phyloP scores from a whole-genome alignment of 169 alveolate genomes.

The Cyclospora cayetanensis region DNA sequence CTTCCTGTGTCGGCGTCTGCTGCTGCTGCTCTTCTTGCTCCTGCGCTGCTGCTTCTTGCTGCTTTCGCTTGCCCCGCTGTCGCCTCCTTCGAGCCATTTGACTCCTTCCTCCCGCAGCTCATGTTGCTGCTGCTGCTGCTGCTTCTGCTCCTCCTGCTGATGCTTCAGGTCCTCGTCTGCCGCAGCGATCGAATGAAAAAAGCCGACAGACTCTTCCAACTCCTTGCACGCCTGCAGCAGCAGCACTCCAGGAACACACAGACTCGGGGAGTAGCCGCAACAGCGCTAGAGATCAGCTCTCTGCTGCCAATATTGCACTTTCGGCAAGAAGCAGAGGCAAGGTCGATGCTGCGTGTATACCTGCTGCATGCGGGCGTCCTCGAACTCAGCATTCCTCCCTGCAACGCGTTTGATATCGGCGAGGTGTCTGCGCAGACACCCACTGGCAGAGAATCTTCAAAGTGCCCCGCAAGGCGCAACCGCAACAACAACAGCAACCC shows the following conservation, averaged over 20 bases:
- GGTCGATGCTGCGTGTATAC: background rate
- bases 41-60: constrained; percentile 37
- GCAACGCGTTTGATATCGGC: too few relatives aligned
- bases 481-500: too few relatives aligned
- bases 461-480: too few relatives aligned
- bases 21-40: constrained; percentile 10
- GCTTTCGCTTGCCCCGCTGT: background rate
- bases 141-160: background rate
- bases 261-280: background rate
- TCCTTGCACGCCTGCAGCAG: constrained; percentile 65
- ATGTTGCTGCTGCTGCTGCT: constrained; percentile 13
- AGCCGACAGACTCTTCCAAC: constrained; percentile 9
- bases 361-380: constrained; percentile 11
- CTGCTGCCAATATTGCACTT: background rate
- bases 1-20: background rate
- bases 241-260: background rate
- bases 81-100: background rate
- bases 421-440: too few relatives aligned
- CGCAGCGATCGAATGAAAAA: constrained; percentile 45
- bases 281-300: background rate
- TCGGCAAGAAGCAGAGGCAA: background rate
- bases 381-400: too few relatives aligned
- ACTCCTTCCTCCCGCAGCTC: background rate
- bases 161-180: constrained; percentile 54
- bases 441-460: too few relatives aligned